Evolutionary conservation across 768 basidiomycete species (phyloP).

Genomic region (Trichaptum fuscoviolaceum): DNA sequence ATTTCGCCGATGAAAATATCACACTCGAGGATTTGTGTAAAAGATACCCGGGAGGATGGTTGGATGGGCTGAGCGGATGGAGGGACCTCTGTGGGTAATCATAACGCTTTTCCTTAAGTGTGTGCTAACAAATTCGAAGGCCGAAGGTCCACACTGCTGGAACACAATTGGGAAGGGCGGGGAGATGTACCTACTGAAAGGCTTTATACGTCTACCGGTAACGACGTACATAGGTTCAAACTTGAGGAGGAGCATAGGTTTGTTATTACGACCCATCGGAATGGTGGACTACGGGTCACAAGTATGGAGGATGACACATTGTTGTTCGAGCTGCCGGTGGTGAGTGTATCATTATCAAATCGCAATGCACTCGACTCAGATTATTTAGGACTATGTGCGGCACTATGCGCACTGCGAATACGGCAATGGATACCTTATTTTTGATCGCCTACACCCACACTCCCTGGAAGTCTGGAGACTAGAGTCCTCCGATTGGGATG

Average conservation of each 20-base stretch:
- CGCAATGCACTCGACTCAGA: background rate
- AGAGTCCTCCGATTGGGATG: slow-evolving; percentile 21
- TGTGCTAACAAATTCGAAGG: background rate
- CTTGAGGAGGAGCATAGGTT: slow-evolving; percentile 59
- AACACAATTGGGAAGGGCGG: slow-evolving; percentile 2
- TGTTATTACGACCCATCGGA: slow-evolving; percentile 49
- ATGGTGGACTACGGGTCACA: slow-evolving; percentile 54
- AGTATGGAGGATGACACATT: slow-evolving; percentile 43
- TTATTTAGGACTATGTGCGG: slow-evolving; percentile 42
- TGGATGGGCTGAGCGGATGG: background rate
- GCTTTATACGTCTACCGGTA: slow-evolving; percentile 19
- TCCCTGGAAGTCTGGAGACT: slow-evolving; percentile 71
- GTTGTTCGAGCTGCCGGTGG: slow-evolving; percentile 61
- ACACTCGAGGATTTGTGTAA: background rate
- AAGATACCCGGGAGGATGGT: background rate
- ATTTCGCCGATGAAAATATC: background rate
- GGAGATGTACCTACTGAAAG: background rate
- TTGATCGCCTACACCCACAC: slow-evolving; percentile 49
- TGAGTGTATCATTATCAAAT: slow-evolving; percentile 24
- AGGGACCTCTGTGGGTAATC: background rate
- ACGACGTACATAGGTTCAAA: slow-evolving; percentile 66
- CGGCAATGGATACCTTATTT: slow-evolving; percentile 62
- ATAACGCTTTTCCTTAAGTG: no score
- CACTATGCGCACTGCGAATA: slow-evolving; percentile 69
- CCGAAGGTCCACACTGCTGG: background rate